Percentiles rank a stretch among this genome's conserved stretches.
phyloP scores from a whole-genome alignment of 106 monocot genomes.

The Posidonia australis region DNA sequence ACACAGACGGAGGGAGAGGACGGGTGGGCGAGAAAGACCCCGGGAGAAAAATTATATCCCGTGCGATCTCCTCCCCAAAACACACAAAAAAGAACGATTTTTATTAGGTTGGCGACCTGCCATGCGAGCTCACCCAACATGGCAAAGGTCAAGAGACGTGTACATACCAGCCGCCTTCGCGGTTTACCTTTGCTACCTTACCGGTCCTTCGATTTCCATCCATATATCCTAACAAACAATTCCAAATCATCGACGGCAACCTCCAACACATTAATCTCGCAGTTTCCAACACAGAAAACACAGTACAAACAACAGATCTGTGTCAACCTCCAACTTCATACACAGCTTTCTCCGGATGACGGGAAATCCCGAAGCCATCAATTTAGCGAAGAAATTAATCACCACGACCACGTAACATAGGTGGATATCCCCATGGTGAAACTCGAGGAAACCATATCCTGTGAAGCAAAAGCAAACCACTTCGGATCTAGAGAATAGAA shows the following conservation, averaged over 20 bases:
- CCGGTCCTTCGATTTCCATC: no score
- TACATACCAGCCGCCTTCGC: neutral
- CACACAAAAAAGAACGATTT: slow-evolving; percentile 11
- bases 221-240: no score
- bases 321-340: neutral
- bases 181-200: neutral
- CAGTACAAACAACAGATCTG: neutral
- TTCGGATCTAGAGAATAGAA: no score
- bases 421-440: no score
- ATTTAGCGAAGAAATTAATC: neutral
- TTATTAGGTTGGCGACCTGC: slow-evolving; percentile 18
- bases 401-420: neutral
- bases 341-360: no score
- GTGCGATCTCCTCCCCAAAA: slow-evolving; percentile 10
- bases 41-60: slow-evolving; percentile 11
- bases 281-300: neutral
- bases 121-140: slow-evolving; percentile 24
- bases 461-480: no score
- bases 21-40: slow-evolving; percentile 6
- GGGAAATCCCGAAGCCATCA: neutral
- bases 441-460: no score
- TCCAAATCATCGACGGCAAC: no score
- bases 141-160: slow-evolving; percentile 15
- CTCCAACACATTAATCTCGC: neutral
- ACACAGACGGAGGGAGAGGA: neutral